Evolutionary conservation across 2,329 filamentous ascomycete species (phyloP), one percentile per base, ranked within the genome.

Genomic region (Colletotrichum theobromicola): DNA sequence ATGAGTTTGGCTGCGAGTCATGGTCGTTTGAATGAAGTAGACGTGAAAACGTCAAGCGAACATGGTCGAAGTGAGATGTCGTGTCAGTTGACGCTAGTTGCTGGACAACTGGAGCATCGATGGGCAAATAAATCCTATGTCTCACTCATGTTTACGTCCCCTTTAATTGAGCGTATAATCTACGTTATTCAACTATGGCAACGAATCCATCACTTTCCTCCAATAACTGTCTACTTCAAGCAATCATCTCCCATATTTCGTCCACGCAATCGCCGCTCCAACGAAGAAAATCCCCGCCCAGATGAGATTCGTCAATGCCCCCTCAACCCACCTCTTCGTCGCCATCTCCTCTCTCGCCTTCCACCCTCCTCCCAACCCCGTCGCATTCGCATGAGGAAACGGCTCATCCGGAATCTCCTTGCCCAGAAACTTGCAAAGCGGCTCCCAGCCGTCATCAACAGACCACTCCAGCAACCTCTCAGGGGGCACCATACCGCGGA

Each of bases 361-460:
- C 72, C 72, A 75, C 1, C 72, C 72, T 2, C 72, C 72, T 0
- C 71, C 67, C 1, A 62, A 7, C 0, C 72, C 72, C 1, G 18
- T 21, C 1, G 72, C 81, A 64, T 84, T 85, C 2, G 79, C 79
- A 58, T 80, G 80, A 2, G 84, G 84, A 69, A 85, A 85, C n/a
- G 77, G 73, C 34, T 76, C 67, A 0, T 80, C 74, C 2, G 84
- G 84, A 0, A 85, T 77, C 0, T 80, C 79, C 70, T 83, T 83
- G 16, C 80, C 81, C 3, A 86, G 74, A 60, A 87, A 87, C 55
- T 79, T 68, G 77, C 85, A 87, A 4, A 87, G 82, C 12, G 84
- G 84, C 62, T 78, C 82, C 85, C 85, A 86, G 16, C 84, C 84
- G 24, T 87, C 82, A 37, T 81, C 77, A 1, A 83, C 78, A 12